Base-by-base conservation (phyloP, 2,329 filamentous ascomycete genomes). In the Epichloe uncinata region DNA sequence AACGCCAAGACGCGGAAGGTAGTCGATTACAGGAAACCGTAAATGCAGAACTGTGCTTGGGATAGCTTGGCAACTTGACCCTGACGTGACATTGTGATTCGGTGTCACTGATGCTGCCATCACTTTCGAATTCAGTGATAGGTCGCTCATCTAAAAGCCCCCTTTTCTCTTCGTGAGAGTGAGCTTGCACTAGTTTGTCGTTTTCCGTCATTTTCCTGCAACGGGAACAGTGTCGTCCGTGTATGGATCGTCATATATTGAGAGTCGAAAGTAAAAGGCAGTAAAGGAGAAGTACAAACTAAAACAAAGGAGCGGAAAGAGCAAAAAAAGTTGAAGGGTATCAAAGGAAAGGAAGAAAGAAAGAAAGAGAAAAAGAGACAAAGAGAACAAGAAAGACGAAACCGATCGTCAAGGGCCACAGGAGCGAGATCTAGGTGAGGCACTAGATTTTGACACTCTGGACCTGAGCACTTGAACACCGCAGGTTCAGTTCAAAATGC, bases 101-200 rank as follows among this genome's bases (percentile, higher is more conserved):
- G 50, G 67, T 53, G 36, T 72, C 69, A 49, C 61, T 59, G 49
- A 63, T 61, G 50, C 66, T 66, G 52, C 53, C 59, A 26, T 69
- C 71, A 57, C 69, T 72, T 46, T 74, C 72, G 42, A 63, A 57
- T 48, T 76, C 72, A 12, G 70, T 71, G 16, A 64, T 49, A 15
- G 64, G 62, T 52, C 65, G 68, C 48, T 73, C 68, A n/a, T 74
- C 69, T 34, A 74, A 60, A 35, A 75, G 62, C 13, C 63, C 62
- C 49, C 69, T 60, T 56, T 69, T 72, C 63, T 75, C 73, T 60
- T 74, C 69, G 47, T 66, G 52, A 47, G 63, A 63, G 53, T 65
- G 60, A 35, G 64, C 62, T 52, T 61, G 57, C 46, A 58, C 62
- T n/a, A 61, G 63, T 20, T 60, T 53, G 51, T 63, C 63, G 57